Conservation (phyloP, 768 basidiomycete species). For the Suillus brevipes region DNA sequence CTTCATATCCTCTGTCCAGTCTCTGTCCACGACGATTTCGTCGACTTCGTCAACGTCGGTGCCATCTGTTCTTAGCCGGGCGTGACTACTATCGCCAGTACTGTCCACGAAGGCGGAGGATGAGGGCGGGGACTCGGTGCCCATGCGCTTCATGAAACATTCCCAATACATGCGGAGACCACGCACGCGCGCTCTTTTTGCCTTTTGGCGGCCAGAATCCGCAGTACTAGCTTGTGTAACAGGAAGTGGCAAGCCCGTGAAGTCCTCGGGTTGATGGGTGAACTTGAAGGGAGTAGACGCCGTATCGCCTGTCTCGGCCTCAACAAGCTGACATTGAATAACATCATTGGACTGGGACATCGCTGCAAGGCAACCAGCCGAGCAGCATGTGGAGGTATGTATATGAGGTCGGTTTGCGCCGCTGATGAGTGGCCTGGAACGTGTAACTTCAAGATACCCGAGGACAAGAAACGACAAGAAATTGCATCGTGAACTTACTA, state of each 20-base stretch:
- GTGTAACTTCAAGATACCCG: not conserved
- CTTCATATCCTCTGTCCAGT: conserved; percentile 62
- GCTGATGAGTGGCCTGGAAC: not conserved
- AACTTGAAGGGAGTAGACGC: not conserved
- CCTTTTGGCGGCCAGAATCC: conserved; percentile 25
- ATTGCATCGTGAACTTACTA: not conserved
- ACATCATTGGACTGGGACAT: not conserved
- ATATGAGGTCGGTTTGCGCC: not conserved
- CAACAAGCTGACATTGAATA: not conserved
- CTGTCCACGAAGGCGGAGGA: conserved; percentile 55
- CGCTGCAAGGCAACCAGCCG: not conserved
- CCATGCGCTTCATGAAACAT: conserved; percentile 52
- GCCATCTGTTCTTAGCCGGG: conserved; percentile 32
- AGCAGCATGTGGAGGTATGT: not conserved
- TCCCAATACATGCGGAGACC: conserved; percentile 47
- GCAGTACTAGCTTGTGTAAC: conserved; percentile 32
- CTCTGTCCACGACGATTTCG: conserved; percentile 74
- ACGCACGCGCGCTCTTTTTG: conserved; percentile 42
- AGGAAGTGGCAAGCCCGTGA: conserved; percentile 42
- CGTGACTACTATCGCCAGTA: conserved; percentile 39
- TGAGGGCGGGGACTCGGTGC: conserved; percentile 56
- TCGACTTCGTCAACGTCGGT: conserved; percentile 49
- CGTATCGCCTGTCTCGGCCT: not conserved
- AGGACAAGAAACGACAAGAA: not conserved
- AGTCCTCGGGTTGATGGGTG: conserved; percentile 14